Conservation (phyloP, 2,329 filamentous ascomycete species). For the Beauveria sp. region DNA sequence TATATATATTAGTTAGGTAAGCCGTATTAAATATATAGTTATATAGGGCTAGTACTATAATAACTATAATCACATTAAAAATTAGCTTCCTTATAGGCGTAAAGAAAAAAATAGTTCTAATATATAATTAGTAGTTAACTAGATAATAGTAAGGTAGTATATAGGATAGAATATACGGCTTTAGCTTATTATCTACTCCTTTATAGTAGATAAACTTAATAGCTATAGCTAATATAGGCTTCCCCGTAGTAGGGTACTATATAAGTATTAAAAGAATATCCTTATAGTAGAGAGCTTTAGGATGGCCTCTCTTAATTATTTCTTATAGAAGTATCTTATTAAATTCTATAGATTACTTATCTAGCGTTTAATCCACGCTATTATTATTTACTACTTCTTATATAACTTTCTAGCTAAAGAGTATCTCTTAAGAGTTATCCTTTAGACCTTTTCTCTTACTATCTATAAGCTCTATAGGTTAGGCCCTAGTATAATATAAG, state of each 20-base stretch:
- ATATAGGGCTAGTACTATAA: slow-evolving; percentile 20
- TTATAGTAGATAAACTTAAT: slow-evolving; percentile 26
- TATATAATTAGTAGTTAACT: slow-evolving; percentile 5
- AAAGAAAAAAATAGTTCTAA: slow-evolving; percentile 24
- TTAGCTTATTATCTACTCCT: slow-evolving; percentile 21
- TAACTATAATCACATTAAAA: slow-evolving; percentile 20
- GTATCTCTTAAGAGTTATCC: slow-evolving; percentile 18
- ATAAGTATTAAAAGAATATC: slow-evolving; percentile 24
- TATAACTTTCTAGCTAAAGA: slow-evolving; percentile 21
- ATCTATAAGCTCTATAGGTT: slow-evolving; percentile 23
- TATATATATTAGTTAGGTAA: slow-evolving; percentile 16
- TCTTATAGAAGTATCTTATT: slow-evolving; percentile 19
- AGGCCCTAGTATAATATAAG: slow-evolving; percentile 21
- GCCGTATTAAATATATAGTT: slow-evolving; percentile 19
- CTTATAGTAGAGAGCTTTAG: slow-evolving; percentile 24
- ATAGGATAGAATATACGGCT: slow-evolving; percentile 17
- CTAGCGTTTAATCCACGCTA: not conserved
- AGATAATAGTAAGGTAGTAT: not conserved
- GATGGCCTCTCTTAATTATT: slow-evolving; percentile 15
- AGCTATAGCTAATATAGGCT: slow-evolving; percentile 19
- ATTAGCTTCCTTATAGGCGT: slow-evolving; percentile 20
- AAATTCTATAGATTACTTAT: slow-evolving; percentile 19
- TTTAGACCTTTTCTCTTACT: slow-evolving; percentile 20
- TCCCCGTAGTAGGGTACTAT: slow-evolving; percentile 16
- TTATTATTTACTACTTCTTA: not conserved